Base-by-base conservation (phyloP, 108 stramenopile genomes). In the Bacterosira constricta region DNA sequence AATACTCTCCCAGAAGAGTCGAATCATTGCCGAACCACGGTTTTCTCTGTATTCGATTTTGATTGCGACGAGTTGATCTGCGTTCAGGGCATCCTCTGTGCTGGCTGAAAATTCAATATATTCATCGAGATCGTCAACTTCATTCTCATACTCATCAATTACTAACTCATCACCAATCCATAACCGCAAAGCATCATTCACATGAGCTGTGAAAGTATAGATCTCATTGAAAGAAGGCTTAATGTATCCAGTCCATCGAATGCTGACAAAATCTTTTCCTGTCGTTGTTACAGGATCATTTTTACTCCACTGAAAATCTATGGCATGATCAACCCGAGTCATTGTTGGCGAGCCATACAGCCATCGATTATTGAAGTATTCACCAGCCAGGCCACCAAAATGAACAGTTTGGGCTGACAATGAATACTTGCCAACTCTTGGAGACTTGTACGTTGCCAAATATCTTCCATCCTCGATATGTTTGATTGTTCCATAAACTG, bases 341-440 rank as follows among this genome's bases (percentile, higher is more conserved):
- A 81, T 25, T n/a, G 60, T 71, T 0, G 90, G 67, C 17, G 74
- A 66, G 8, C 88, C 90, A 42, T 66, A 70, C 17, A 88, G 80
- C 91, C 89, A 89, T 3, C 89, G 71, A 60, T 93, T 93, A 59
- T 86, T 90, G 77, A 86, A 95, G 78, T 91, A 93, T 62, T 88
- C 71, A 4, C 89, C 92, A 12, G 50, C n/a, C n/a, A 95, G 84
- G 2, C 94, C 94, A 47, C 82, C 84, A 41, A 32, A 38, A n/a
- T 32, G 41, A 21, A 82, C 89, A 23, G 54, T 31, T 30, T 49
- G 49, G 18, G 91, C 84, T 25, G 72, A 59, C 35, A 94, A 56
- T 34, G 47, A 66, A 61, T 92, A 92, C 27, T 61, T 29, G 1
- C 92, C 94, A 3, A 71, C 79, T 42, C 75, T 59, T 13, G 94